phyloP scores from a whole-genome alignment of 108 stramenopile species.

The Cyclotella cryptica region DNA sequence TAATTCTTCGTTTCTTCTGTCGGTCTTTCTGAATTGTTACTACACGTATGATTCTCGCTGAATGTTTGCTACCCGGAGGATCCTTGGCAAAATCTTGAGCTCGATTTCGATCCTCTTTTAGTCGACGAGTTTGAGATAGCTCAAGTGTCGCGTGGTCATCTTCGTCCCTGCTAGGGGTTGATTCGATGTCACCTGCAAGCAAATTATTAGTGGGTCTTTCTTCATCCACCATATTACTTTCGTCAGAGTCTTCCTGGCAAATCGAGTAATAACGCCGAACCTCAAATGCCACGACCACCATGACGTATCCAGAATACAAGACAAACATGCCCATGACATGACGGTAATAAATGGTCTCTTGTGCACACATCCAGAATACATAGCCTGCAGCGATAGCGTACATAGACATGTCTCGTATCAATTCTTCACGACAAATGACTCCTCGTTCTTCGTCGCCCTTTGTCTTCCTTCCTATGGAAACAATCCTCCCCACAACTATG shows the following conservation, averaged over 20 bases:
- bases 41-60: constrained; percentile 31
- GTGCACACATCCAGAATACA: constrained; percentile 27
- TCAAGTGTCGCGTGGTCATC: constrained; percentile 25
- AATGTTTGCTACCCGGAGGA: constrained; percentile 29
- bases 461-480: constrained; percentile 33
- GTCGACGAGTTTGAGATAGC: constrained; percentile 12
- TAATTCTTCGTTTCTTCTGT: background rate
- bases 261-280: constrained; percentile 38
- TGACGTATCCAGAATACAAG: constrained; percentile 42
- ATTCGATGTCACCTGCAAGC: background rate
- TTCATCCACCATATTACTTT: background rate
- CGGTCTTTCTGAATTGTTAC: constrained; percentile 18
- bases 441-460: background rate
- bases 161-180: constrained; percentile 24
- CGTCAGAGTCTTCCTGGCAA: constrained; percentile 14
- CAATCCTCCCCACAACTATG: constrained; percentile 62
- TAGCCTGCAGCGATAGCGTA: constrained; percentile 26
- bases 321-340: constrained; percentile 29
- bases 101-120: background rate
- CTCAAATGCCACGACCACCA: constrained; percentile 35
- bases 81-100: constrained; percentile 6
- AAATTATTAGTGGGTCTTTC: background rate
- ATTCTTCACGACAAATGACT: constrained; percentile 44
- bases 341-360: constrained; percentile 27
- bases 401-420: constrained; percentile 49